These are phyloP conservation scores for Coix lacrymajobi DNA, from an alignment of 176 grass and related monocot genomes.

Conservation along the genomic window DNA sequence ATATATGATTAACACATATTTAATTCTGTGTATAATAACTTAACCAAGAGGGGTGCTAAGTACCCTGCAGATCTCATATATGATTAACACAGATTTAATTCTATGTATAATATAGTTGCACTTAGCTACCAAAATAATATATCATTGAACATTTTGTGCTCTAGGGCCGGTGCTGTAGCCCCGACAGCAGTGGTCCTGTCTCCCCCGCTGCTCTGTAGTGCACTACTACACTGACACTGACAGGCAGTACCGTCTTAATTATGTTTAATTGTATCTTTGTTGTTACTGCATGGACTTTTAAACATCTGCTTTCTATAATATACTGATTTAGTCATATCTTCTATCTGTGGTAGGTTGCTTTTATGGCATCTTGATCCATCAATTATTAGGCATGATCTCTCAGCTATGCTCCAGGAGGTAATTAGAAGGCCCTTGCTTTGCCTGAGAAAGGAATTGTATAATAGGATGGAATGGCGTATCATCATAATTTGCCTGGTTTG, in stretches of 20 bases:
- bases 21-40: background rate
- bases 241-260: background rate
- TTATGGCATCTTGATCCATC: slow-evolving; percentile 77
- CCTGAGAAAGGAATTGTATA: slow-evolving; percentile 64
- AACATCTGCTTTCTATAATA: background rate
- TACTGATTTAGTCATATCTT: slow-evolving; percentile 16
- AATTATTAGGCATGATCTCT: slow-evolving; percentile 67
- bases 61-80: background rate
- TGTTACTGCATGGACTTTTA: background rate
- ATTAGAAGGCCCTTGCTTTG: slow-evolving; percentile 69
- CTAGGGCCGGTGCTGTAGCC: background rate
- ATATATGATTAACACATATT: background rate
- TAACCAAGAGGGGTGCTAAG: background rate
- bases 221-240: no score
- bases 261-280: background rate
- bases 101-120: background rate
- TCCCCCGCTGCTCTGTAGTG: background rate
- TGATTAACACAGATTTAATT: background rate
- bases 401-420: slow-evolving; percentile 51
- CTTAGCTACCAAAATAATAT: background rate
- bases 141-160: background rate
- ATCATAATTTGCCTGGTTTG: slow-evolving; percentile 64
- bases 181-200: background rate
- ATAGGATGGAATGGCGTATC: slow-evolving; percentile 45
- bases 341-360: slow-evolving; percentile 37